Conservation (phyloP, 1,139 yeast species). For the Kodamaea ohmeri region DNA sequence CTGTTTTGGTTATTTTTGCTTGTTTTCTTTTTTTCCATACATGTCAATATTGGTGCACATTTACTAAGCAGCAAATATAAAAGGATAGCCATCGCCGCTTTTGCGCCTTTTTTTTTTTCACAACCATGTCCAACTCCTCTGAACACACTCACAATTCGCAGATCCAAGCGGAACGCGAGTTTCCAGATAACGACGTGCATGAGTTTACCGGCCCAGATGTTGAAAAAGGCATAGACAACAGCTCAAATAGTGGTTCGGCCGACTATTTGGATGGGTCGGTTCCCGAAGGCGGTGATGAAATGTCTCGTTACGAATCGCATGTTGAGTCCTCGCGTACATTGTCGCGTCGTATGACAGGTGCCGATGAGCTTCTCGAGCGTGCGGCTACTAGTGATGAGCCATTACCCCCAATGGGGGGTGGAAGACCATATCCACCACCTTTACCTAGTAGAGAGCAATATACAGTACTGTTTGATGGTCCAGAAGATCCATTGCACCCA, state of each 20-base stretch:
- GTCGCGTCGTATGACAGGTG: constrained; percentile 27
- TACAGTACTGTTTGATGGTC: constrained; percentile 59
- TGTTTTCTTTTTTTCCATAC: constrained; percentile 1
- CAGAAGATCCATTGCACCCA: constrained; percentile 60
- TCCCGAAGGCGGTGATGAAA: constrained; percentile 23
- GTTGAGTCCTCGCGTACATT: constrained; percentile 26
- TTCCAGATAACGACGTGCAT: constrained; percentile 15
- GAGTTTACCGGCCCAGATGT: constrained; percentile 17
- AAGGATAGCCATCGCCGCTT: background rate
- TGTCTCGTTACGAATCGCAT: constrained; percentile 27
- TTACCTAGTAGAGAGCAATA: constrained; percentile 51
- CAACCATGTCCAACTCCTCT: constrained; percentile 2
- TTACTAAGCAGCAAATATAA: background rate
- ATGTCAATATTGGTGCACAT: background rate
- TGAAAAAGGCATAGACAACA: constrained; percentile 10
- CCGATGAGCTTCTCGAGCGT: constrained; percentile 24
- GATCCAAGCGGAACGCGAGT: background rate
- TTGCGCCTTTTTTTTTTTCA: background rate
- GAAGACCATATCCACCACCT: constrained; percentile 50
- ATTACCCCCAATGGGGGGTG: constrained; percentile 54
- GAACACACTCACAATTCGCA: constrained; percentile 3
- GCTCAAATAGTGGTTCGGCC: constrained; percentile 11
- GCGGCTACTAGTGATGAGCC: constrained; percentile 32
- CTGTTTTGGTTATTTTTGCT: background rate
- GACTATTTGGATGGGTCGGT: constrained; percentile 15